Percentiles rank a stretch among this genome's conserved stretches.
phyloP scores from a whole-genome alignment of 2,329 filamentous ascomycete species.

The Trichoderma cornu-damae region DNA sequence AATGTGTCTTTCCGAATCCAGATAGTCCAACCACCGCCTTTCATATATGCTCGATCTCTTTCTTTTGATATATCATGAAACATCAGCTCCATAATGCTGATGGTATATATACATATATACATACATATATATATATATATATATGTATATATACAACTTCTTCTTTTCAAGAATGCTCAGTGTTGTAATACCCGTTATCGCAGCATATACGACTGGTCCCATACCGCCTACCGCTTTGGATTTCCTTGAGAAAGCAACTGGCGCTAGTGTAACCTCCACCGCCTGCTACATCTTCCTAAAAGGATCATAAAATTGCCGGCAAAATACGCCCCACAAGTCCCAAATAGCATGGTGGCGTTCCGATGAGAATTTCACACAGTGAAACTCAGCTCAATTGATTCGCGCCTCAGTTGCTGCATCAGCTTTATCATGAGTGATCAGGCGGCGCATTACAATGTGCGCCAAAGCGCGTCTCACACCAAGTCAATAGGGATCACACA shows the following conservation, averaged over 20 bases:
- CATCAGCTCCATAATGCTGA: no score
- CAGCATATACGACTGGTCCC: not conserved
- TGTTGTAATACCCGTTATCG: no score
- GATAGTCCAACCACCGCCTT: no score
- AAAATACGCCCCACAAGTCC: slow-evolving; percentile 12
- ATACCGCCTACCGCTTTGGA: slow-evolving; percentile 3
- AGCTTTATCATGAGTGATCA: slow-evolving; percentile 29
- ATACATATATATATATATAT: no score
- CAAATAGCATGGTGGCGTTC: not conserved
- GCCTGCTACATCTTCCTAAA: not conserved
- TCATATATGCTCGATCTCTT: no score
- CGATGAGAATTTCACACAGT: slow-evolving; percentile 11
- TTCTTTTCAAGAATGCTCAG: not conserved
- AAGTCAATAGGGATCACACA: slow-evolving; percentile 38
- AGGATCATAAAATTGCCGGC: not conserved
- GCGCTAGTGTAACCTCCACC: not conserved
- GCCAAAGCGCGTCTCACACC: slow-evolving; percentile 32
- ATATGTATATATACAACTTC: not conserved
- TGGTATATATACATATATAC: no score
- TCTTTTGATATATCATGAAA: no score
- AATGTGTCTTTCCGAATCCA: not conserved
- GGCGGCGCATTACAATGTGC: slow-evolving; percentile 27
- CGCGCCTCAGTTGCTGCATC: not conserved
- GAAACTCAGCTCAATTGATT: not conserved
- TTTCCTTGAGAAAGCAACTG: no score